Base-by-base conservation (phyloP, 2,329 filamentous ascomycete genomes). In the Coccinonectria pachysandricola region DNA sequence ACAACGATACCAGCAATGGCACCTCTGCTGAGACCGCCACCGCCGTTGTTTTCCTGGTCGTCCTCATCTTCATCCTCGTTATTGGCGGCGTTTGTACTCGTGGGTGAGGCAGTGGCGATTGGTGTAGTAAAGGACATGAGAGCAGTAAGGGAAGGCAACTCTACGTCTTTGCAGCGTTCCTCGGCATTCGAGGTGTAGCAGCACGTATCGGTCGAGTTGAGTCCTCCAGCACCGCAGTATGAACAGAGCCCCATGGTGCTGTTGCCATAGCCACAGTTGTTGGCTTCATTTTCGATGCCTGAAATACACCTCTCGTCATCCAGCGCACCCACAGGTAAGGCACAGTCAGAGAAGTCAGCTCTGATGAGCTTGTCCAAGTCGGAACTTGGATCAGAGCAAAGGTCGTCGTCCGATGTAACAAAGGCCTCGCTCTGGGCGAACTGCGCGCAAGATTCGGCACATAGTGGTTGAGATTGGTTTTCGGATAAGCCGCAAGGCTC, bases 151-250 rank as follows among this genome's bases (percentile, higher is more conserved):
- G 74, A 73, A 0, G 91, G 91, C 6, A 98, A 62, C 14, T 70
- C 64, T n/a, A 98, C 81, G 26, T 72, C 71, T 25, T 71, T 59
- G 53, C 91, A 98, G 37, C 76, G 71, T 14, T 60, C 59, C 32
- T 83, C 71, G n/a, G 79, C 77, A 35, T 85, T 67, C 5, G 87
- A 76, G 44, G 75, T 85, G 47, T 86, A 79, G 55, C 91, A 98
- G 62, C 91, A 98, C 4, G 87, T 92, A 53, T 96, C 88, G 26
- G 88, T 96, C 7, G 85, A 80, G 56, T 96, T 96, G 36, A 78
- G 73, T 15, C 87, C 86, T 43, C 82, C 88, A 6, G 75, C 66
- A 21, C 72, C 69, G 54, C 91, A 98, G 54, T 91, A 95, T 4
- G 78, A 75, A 60, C 91, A 98, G 18, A 98, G 65, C 3, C 87